phyloP scores from a whole-genome alignment of 371 early-diverging fungal species.

The Smittium culicis region DNA sequence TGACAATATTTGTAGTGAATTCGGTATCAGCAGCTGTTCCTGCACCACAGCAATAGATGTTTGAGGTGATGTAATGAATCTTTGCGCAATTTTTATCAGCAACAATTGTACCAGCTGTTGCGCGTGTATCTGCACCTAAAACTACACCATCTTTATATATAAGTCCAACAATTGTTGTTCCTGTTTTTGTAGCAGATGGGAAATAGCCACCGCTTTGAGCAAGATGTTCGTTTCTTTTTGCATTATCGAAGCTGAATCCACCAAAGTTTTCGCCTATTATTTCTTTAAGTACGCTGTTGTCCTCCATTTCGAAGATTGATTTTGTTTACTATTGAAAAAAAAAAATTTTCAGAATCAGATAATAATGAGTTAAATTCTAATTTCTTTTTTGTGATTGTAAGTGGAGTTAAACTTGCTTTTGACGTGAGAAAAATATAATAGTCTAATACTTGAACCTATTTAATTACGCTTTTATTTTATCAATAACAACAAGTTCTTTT shows the following conservation, averaged over 20 bases:
- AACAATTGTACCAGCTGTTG: constrained; percentile 97
- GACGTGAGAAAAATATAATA: too few species aligned
- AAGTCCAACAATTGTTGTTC: constrained; percentile 95
- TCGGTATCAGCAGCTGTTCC: constrained; percentile 99
- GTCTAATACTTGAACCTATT: too few species aligned
- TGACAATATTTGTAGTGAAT: constrained; percentile 85
- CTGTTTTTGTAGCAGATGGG: constrained; percentile 91
- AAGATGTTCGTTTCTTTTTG: constrained; percentile 56
- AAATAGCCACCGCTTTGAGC: constrained; percentile 59
- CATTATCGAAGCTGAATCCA: constrained; percentile 33
- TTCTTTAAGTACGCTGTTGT: too few species aligned
- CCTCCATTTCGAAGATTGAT: too few species aligned
- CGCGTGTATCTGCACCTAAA: constrained; percentile 98
- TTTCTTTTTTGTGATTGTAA: too few species aligned
- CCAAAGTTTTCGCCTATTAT: too few species aligned
- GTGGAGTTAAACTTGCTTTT: too few species aligned
- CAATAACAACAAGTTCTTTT: too few species aligned
- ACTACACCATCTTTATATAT: constrained; percentile 94
- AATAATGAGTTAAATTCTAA: too few species aligned
- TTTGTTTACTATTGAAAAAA: too few species aligned
- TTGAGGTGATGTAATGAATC: constrained; percentile 97
- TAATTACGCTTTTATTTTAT: too few species aligned
- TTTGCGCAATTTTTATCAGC: constrained; percentile 99
- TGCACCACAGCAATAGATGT: constrained; percentile 99
- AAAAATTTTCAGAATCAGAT: too few species aligned